Conservation (phyloP, 2,329 filamentous ascomycete genomes). For the Pseudocercospora eumusae region DNA sequence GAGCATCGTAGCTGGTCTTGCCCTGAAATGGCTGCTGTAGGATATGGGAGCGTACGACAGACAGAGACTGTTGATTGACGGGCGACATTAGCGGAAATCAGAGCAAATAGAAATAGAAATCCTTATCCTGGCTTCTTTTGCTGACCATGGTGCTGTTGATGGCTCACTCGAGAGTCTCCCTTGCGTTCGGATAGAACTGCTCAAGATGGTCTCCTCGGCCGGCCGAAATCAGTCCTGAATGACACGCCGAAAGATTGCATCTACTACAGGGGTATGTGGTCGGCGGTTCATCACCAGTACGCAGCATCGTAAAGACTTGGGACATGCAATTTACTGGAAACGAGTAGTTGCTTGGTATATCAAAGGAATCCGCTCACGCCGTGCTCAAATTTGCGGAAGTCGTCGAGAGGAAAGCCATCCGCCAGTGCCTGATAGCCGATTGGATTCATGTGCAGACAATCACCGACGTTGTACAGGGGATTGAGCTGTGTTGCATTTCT, state of each 20-base stretch:
- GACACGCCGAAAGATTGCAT: no score
- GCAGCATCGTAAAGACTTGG: neutral
- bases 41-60: neutral
- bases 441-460: constrained; percentile 65
- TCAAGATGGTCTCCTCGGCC: no score
- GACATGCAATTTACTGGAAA: neutral
- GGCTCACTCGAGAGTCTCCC: no score
- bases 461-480: constrained; percentile 59
- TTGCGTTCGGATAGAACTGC: no score
- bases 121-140: neutral
- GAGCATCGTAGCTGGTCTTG: neutral
- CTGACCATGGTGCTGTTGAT: neutral
- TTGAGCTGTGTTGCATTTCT: constrained; percentile 53
- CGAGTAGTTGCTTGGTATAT: neutral
- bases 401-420: constrained; percentile 57
- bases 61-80: neutral
- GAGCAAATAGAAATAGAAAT: neutral
- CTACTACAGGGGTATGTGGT: no score
- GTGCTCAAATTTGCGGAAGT: constrained; percentile 48
- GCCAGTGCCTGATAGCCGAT: constrained; percentile 63
- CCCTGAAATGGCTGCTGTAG: neutral
- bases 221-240: neutral
- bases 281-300: neutral
- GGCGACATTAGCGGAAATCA: neutral
- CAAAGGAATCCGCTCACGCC: constrained; percentile 30